phyloP scores from a whole-genome alignment of 108 stramenopile species.

The Schizochytrium sp. region DNA sequence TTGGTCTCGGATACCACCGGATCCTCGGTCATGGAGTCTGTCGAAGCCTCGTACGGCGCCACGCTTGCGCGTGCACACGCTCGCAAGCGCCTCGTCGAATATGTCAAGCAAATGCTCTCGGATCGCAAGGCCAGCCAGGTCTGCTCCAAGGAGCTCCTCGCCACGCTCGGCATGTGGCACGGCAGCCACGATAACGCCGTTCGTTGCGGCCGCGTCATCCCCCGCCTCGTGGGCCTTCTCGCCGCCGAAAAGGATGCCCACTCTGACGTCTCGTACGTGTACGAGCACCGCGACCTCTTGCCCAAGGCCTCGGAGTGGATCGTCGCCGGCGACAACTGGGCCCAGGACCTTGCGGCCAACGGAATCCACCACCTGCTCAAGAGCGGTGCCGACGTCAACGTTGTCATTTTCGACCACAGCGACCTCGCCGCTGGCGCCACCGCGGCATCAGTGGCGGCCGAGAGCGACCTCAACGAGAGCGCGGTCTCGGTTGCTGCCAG shows the following conservation, averaged over 20 bases:
- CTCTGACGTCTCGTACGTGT: neutral
- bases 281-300: neutral
- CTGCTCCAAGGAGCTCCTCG: conserved; percentile 8
- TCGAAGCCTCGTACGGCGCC: conserved; percentile 5
- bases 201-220: neutral
- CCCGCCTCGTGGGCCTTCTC: neutral
- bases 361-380: conserved; percentile 11
- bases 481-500: neutral
- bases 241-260: neutral
- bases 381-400: conserved; percentile 2
- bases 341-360: neutral
- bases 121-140: neutral
- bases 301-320: conserved; percentile 3
- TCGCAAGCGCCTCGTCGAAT: conserved; percentile 4
- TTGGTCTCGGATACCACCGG: neutral
- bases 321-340: conserved; percentile 10
- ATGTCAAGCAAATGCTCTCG: neutral
- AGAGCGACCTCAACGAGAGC: neutral
- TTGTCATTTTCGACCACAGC: neutral
- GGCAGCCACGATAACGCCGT: conserved; percentile 11
- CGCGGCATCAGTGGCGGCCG: neutral
- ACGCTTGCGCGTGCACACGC: neutral
- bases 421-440: neutral
- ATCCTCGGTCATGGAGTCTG: neutral
- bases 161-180: conserved; percentile 15